phyloP scores from a whole-genome alignment of 2,329 filamentous ascomycete species.

The Ambrosiella cleistominuta region DNA sequence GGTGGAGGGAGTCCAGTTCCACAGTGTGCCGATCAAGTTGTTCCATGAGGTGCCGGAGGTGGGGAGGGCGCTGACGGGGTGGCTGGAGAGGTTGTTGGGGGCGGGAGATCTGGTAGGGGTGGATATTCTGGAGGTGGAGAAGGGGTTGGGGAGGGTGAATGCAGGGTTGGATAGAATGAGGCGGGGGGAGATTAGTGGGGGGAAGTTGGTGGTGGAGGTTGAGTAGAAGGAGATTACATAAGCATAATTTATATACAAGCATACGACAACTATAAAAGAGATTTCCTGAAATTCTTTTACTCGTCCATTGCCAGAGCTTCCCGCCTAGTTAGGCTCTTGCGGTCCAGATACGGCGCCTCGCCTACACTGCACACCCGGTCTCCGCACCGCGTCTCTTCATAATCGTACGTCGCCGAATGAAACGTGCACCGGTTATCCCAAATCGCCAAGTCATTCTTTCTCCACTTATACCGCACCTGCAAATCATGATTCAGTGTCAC shows the following conservation, averaged over 20 bases:
- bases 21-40: constrained; percentile 57
- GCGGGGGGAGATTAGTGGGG: constrained; percentile 47
- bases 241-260: too few species aligned
- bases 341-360: constrained; percentile 35
- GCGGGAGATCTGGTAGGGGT: constrained; percentile 37
- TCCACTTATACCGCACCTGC: constrained; percentile 37
- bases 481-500: constrained; percentile 38
- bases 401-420: constrained; percentile 41
- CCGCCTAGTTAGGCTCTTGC: constrained; percentile 25
- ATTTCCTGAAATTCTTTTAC: not conserved
- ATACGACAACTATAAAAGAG: too few species aligned
- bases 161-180: constrained; percentile 47
- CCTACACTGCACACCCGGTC: constrained; percentile 36
- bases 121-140: constrained; percentile 45
- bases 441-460: constrained; percentile 27
- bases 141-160: constrained; percentile 51
- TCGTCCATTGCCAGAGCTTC: constrained; percentile 6
- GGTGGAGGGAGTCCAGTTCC: constrained; percentile 27
- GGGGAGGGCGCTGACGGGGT: constrained; percentile 43
- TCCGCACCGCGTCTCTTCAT: constrained; percentile 32
- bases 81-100: constrained; percentile 49
- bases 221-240: not conserved
- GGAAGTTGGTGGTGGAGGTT: constrained; percentile 37
- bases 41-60: constrained; percentile 52
- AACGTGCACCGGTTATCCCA: constrained; percentile 28